These are phyloP conservation scores for Biscutella laevigata DNA, from an alignment of 441 rosid species.

Conservation along the genomic window DNA sequence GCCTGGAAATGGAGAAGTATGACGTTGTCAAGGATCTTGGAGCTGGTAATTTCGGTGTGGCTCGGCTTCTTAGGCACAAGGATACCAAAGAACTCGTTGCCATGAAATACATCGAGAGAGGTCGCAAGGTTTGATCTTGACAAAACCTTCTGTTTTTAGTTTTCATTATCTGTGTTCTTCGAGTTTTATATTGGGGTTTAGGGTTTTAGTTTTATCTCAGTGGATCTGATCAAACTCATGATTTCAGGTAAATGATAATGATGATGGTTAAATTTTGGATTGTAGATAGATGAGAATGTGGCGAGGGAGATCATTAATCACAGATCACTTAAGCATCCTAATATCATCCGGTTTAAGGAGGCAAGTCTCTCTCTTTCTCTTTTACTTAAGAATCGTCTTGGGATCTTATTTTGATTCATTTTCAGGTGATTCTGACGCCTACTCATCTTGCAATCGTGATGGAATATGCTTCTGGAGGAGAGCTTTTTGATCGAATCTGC, in stretches of 20 bases:
- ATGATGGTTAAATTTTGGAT: background rate
- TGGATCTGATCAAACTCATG: background rate
- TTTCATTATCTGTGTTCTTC: background rate
- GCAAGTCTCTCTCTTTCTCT: conserved; percentile 25
- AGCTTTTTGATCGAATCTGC: conserved; percentile 83
- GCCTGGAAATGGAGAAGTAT: conserved; percentile 47
- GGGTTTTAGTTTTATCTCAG: background rate
- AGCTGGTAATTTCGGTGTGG: conserved; percentile 60
- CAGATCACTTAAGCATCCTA: conserved; percentile 84
- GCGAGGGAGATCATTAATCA: conserved; percentile 94
- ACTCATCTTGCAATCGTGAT: conserved; percentile 86
- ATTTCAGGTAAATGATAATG: background rate
- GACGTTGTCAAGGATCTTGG: conserved; percentile 59
- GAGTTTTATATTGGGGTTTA: background rate
- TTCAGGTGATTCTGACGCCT: conserved; percentile 79
- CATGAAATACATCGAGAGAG: conserved; percentile 58
- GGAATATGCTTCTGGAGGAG: conserved; percentile 97
- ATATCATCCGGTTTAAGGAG: conserved; percentile 92
- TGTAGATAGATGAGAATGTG: conserved; percentile 93
- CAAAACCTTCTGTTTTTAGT: background rate
- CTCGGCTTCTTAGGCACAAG: conserved; percentile 49
- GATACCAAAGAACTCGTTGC: conserved; percentile 57
- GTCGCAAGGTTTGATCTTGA: conserved; percentile 32
- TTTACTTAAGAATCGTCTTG: background rate
- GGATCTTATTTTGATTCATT: background rate